Base-by-base conservation (phyloP, 2,329 filamentous ascomycete genomes). In the Botrytis byssoidea region DNA sequence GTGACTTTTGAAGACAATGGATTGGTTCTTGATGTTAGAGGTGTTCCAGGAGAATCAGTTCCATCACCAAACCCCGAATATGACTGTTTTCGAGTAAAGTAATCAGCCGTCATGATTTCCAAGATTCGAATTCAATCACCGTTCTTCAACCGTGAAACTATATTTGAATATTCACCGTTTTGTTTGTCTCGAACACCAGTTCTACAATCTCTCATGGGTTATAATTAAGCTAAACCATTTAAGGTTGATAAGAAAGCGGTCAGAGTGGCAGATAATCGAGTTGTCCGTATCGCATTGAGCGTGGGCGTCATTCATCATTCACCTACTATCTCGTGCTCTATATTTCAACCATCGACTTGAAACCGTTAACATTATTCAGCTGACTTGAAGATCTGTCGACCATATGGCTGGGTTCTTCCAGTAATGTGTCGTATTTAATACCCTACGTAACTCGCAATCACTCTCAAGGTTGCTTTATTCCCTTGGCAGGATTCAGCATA, bases 1-100 rank as follows among this genome's bases (percentile, higher is more conserved):
- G 93, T 93, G 78, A 98, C 89, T 80, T 96, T 94, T 75, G 91
- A 92, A 12, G 93, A 91, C 46, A 98, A 85, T 12, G 94, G 92
- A 82, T 89, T 88, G 66, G 82, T 81, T 40, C 81, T 77, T 77
- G 37, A 81, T 75, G 74, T 78, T 78, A 72, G 80, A 77, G 71
- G 79, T 35, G 73, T 77, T 14, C 74, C 67, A 74, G 64, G 79
- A 79, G 74, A 74, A 20, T 77, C 77, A 25, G 71, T n/a, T 14
- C 72, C 75, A 73, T 79, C 79, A 73, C 66, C 75, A 25, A 78
- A 40, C 14, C 76, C 77, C 2, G 79, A 76, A 32, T 69, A 48
- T 20, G 64, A 61, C 20, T 71, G 73, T 61, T 77, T 81, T 32
- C 76, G 74, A 69, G 72, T 64, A 60, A 79, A 76, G 73, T 79